Conservation (phyloP, 2,329 filamentous ascomycete species). For the Knufia fluminis region DNA sequence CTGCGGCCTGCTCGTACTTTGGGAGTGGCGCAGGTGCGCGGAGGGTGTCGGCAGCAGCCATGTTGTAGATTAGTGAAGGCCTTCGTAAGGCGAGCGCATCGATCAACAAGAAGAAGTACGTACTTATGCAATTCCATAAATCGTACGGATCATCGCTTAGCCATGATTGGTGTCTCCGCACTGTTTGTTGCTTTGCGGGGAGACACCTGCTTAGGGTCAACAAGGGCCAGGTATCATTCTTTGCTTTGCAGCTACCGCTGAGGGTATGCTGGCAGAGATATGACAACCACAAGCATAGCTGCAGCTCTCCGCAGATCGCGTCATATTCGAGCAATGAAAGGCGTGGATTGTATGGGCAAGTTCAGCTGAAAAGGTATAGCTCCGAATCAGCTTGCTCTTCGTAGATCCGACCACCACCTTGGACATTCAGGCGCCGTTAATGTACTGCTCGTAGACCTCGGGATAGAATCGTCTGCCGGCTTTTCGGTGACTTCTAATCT, state of each 20-base stretch:
- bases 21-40: not conserved
- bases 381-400: too few species aligned
- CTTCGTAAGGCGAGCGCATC: not conserved
- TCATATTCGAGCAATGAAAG: not conserved
- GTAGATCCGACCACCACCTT: too few species aligned
- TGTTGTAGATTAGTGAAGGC: not conserved
- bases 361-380: too few species aligned
- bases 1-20: constrained; percentile 2
- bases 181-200: too few species aligned
- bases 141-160: too few species aligned
- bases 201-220: too few species aligned
- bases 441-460: constrained; percentile 41
- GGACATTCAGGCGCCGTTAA: constrained; percentile 30
- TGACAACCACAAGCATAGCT: not conserved
- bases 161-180: too few species aligned
- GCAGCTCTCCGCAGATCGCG: not conserved
- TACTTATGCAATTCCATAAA: not conserved
- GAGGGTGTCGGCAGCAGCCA: constrained; percentile 1
- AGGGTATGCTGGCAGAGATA: not conserved
- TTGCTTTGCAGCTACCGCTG: too few species aligned
- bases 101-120: too few species aligned
- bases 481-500: constrained; percentile 44
- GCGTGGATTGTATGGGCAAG: too few species aligned
- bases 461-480: constrained; percentile 41
- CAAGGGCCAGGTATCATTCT: too few species aligned